These are phyloP conservation scores for Kokia cookei DNA, from an alignment of 441 rosid species.

Conservation along the genomic window DNA sequence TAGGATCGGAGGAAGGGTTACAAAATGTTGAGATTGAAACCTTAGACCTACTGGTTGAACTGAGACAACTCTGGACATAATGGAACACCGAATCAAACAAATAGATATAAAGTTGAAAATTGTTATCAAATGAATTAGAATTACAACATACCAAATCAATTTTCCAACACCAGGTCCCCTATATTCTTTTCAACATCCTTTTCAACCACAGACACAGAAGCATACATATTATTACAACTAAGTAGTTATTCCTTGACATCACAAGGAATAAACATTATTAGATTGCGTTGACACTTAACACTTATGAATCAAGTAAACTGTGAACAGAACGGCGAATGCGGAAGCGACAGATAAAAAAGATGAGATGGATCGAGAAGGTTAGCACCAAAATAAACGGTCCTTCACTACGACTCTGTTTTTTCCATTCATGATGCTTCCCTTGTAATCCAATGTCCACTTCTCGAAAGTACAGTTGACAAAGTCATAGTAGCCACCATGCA, in stretches of 20 bases:
- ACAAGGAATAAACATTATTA: neutral
- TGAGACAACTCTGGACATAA: too few relatives aligned
- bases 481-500: conserved; percentile 91
- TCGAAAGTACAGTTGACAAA: conserved; percentile 72
- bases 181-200: neutral
- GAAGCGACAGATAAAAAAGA: neutral
- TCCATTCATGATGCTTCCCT: conserved; percentile 26
- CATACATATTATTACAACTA: neutral
- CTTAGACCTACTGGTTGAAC: too few relatives aligned
- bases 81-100: too few relatives aligned
- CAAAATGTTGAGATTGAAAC: too few relatives aligned
- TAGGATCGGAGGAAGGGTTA: neutral
- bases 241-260: neutral
- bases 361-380: neutral
- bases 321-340: neutral
- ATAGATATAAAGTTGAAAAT: too few relatives aligned
- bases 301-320: neutral
- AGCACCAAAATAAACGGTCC: conserved; percentile 56
- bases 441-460: conserved; percentile 88
- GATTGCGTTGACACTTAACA: neutral
- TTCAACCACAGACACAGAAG: neutral
- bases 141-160: neutral
- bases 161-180: neutral
- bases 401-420: conserved; percentile 35
- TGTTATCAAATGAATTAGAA: neutral